Conservation (phyloP, 2,329 filamentous ascomycete species). For the Xylariomycetidae sp. region DNA sequence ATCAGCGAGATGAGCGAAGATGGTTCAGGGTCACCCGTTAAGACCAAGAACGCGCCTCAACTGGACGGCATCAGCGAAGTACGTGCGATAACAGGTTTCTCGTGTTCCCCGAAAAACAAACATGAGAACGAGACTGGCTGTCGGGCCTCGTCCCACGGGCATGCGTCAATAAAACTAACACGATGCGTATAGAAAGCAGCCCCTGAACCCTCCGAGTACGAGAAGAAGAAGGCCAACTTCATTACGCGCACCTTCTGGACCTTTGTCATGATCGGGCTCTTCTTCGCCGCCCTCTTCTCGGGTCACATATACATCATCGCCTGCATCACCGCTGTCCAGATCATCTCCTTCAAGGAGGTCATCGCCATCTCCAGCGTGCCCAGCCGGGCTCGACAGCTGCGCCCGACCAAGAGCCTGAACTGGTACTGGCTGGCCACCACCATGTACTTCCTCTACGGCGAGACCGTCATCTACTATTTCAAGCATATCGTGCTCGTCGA, state of each 20-base stretch:
- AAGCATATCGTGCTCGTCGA: constrained; percentile 98
- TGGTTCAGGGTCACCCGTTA: constrained; percentile 35
- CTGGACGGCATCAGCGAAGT: constrained; percentile 36
- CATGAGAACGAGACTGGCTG: no score
- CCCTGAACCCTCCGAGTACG: constrained; percentile 64
- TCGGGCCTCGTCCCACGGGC: no score
- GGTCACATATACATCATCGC: constrained; percentile 97
- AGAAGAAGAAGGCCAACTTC: constrained; percentile 99
- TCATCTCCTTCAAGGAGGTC: constrained; percentile 98
- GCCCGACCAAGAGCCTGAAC: constrained; percentile 93
- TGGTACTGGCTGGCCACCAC: constrained; percentile 99
- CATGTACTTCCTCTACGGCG: constrained; percentile 99
- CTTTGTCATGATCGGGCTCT: constrained; percentile 90
- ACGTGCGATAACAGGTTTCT: no score
- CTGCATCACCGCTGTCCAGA: constrained; percentile 88
- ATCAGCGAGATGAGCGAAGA: constrained; percentile 67
- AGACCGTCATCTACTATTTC: constrained; percentile 99
- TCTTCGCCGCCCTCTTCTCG: constrained; percentile 89
- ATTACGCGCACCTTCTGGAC: constrained; percentile 97
- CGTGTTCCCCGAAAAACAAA: no score
- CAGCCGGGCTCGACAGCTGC: constrained; percentile 81
- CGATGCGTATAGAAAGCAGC: no score
- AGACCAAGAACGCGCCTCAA: constrained; percentile 23
- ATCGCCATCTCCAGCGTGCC: constrained; percentile 96
- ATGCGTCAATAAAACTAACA: no score